These are phyloP conservation scores for Backusella macrospora DNA, from an alignment of 192 early-diverging fungal species.

Conservation along the genomic window DNA sequence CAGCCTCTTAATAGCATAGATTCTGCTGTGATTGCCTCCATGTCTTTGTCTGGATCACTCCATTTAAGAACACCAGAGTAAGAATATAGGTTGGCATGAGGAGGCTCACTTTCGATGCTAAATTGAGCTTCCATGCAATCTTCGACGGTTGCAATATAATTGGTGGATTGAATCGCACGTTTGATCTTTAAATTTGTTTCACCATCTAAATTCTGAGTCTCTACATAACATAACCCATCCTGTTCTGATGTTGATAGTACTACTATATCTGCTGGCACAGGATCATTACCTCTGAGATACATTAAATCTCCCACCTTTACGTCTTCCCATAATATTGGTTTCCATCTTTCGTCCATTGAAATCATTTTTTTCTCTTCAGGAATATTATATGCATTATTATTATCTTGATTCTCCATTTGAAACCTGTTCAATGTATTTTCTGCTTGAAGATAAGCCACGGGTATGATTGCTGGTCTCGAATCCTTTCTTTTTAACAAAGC, in stretches of 20 bases:
- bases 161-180: constrained; percentile 53
- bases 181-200: constrained; percentile 81
- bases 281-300: constrained; percentile 54
- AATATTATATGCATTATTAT: not conserved
- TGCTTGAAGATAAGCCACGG: not conserved
- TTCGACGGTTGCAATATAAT: constrained; percentile 48
- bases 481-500: not conserved
- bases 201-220: constrained; percentile 81
- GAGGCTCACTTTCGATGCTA: constrained; percentile 60
- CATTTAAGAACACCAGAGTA: constrained; percentile 61
- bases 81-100: constrained; percentile 61
- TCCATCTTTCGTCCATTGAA: constrained; percentile 42
- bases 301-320: constrained; percentile 68
- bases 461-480: not conserved
- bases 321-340: constrained; percentile 51
- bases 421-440: not conserved
- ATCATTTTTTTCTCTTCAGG: not conserved
- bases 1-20: constrained; percentile 76
- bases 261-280: constrained; percentile 65
- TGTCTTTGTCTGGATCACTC: constrained; percentile 12
- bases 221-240: constrained; percentile 67
- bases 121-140: constrained; percentile 49
- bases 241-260: constrained; percentile 67
- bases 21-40: constrained; percentile 58
- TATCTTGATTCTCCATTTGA: constrained; percentile 8